Base-by-base conservation (phyloP, 179 eudicot species). In the Patellifolia procumbens region DNA sequence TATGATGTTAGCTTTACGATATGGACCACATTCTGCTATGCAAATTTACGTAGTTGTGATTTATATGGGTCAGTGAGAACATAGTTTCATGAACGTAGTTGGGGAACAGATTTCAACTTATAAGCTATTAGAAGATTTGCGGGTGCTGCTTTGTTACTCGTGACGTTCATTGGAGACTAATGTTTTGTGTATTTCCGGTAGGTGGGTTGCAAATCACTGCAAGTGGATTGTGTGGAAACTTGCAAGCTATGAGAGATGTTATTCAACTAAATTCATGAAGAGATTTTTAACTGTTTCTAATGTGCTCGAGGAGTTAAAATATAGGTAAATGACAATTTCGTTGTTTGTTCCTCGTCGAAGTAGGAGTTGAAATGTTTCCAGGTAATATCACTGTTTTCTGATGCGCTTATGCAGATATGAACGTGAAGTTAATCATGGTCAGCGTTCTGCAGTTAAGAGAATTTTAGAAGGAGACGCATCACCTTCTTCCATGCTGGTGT, bases 151-250 rank as follows among this genome's bases (percentile, higher is more conserved):
- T 45, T 64, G 62, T 55, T 53, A 53, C 59, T 52, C 63, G 19
- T 49, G 13, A 65, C 31, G 37, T 37, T 37, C 56, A 65, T 73
- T 78, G 42, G 28, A 68, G 34, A 17, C 34, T 59, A 72, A 39
- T 39, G 5, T 28, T 24, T 63, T 22, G 53, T 58, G 65, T 55
- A 45, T 24, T 66, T 26, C 48, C 43, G 81, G 48, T 77, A 94
- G 98, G 88, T 94, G 98, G 98, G 91, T 92, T 73, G 83, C 90
- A 80, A 92, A 94, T 87, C 98, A 94, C 85, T 92, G 83, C 87
- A 92, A 91, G 90, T 94, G 98, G 98, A 89, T 94, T 75, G 93
- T 94, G 64, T 92, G 98, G 98, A 94, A 94, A 85, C 93, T 94
- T 77, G 93, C 97, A 66, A 89, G 91, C 79, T 92, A 91, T 77